These are phyloP conservation scores for Dalbergia oliveri DNA, from an alignment of 306 rosid genomes.

Conservation along the genomic window DNA sequence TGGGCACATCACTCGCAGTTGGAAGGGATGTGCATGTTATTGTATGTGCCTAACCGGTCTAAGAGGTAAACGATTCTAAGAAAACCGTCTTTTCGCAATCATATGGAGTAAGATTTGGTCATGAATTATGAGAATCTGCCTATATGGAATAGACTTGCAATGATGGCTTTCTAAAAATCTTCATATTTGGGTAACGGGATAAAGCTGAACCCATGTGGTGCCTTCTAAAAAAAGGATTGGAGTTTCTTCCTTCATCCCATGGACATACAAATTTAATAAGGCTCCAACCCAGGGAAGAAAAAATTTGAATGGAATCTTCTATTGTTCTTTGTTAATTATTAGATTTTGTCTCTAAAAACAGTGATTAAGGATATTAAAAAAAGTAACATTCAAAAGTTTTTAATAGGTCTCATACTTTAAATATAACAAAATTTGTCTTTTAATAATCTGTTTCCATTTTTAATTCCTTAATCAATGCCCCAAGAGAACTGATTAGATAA, in stretches of 20 bases:
- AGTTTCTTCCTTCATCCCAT: neutral
- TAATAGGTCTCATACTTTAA: no score
- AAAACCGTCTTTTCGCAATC: constrained; percentile 51
- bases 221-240: constrained; percentile 40
- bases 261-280: neutral
- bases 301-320: neutral
- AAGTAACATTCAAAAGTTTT: no score
- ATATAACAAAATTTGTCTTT: no score
- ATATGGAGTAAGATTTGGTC: constrained; percentile 64
- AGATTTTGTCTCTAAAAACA: no score
- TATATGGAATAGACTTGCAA: constrained; percentile 58
- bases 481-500: no score
- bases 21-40: constrained; percentile 2
- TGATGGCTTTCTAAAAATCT: constrained; percentile 48
- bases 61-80: constrained; percentile 27
- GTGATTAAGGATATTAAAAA: no score
- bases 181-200: constrained; percentile 61
- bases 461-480: no score
- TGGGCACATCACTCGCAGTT: constrained; percentile 22
- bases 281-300: neutral
- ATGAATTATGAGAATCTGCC: constrained; percentile 55
- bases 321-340: no score
- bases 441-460: no score
- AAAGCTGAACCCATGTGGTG: constrained; percentile 67
- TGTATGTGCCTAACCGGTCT: constrained; percentile 14